Evolutionary conservation across 768 basidiomycete genomes (phyloP).

Genomic region (Naganishia onofrii): DNA sequence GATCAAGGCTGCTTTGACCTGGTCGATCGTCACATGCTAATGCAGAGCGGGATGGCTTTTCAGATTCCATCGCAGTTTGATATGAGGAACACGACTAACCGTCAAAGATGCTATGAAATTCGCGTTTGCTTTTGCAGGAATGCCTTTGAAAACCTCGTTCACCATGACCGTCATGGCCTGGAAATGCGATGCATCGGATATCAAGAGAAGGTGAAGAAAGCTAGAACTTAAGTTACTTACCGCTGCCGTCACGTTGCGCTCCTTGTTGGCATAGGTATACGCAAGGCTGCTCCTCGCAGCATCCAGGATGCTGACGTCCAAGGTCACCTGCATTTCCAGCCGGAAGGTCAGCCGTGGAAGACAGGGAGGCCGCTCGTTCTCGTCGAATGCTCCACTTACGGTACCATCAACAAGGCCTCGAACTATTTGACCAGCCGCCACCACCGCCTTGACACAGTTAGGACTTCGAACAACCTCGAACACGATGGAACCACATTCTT

Average conservation of each 20-base stretch:
- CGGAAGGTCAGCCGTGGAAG: neutral
- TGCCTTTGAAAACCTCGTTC: slow-evolving; percentile 82
- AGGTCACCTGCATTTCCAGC: slow-evolving; percentile 59
- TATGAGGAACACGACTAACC: slow-evolving; percentile 34
- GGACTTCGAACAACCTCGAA: slow-evolving; percentile 43
- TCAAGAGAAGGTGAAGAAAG: slow-evolving; percentile 37
- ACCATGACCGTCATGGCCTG: slow-evolving; percentile 74
- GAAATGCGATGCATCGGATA: neutral
- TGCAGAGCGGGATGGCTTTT: neutral
- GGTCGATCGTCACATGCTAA: slow-evolving; percentile 71
- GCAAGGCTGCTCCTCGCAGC: slow-evolving; percentile 90
- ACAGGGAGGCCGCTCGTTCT: neutral
- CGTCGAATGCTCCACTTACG: neutral
- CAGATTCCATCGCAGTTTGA: neutral
- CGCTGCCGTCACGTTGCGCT: slow-evolving; percentile 80
- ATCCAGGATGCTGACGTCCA: slow-evolving; percentile 77
- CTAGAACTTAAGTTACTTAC: slow-evolving; percentile 47
- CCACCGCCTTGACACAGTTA: slow-evolving; percentile 63
- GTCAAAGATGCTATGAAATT: slow-evolving; percentile 72
- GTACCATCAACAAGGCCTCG: slow-evolving; percentile 72
- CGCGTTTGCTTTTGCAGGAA: slow-evolving; percentile 69
- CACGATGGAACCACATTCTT: slow-evolving; percentile 59
- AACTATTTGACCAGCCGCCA: slow-evolving; percentile 76
- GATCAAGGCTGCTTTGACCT: slow-evolving; percentile 67
- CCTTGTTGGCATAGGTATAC: slow-evolving; percentile 71